Evolutionary conservation across 495 filamentous ascomycete genomes (phyloP), one percentile per base, ranked within the genome.

Genomic region (Aspergillus kassunensis): DNA sequence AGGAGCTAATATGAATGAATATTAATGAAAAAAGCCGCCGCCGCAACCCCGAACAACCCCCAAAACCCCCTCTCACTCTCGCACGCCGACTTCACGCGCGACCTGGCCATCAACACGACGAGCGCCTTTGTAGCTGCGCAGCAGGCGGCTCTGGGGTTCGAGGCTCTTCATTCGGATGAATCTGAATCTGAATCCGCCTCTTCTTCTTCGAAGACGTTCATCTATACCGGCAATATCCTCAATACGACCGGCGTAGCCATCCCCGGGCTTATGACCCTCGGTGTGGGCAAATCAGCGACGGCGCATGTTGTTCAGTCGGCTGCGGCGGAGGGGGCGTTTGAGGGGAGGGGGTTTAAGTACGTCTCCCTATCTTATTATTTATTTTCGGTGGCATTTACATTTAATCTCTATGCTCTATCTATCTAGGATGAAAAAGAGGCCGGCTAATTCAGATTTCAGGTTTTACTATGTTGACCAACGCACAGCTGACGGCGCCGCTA

Each of bases 391-490:
- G 9, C 24, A 27, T 27, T 27, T 27, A 27, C 24, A n/a, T n/a
- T n/a, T 27, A 9, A 27, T 27, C 24, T 9, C 24, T 27, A n/a
- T n/a, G n/a, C n/a, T n/a, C n/a, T n/a, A n/a, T n/a, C n/a, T n/a
- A n/a, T n/a, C n/a, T n/a, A n/a, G n/a, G n/a, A n/a, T n/a, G n/a
- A n/a, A n/a, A 39, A 12, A 46, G 41, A 52, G 45, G 13, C 16
- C 1, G 2, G 10, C 10, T 4, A 34, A 34, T 30, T 52, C 33
- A 55, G 23, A 51, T 9, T 55, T 9, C 42, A 77, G 75, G 50
- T 78, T 79, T 55, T 78, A 76, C 50, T 79, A 76, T 62, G 69
- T 61, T 8, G 75, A 77, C 44, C 66, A 78, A 53, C 58, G 75
- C 29, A 71, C 69, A 13, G 56, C 60, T 16, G 70, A 77, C 57